phyloP scores from a whole-genome alignment of 495 filamentous ascomycete genomes.

The Hyaloscypha hepaticicola region DNA sequence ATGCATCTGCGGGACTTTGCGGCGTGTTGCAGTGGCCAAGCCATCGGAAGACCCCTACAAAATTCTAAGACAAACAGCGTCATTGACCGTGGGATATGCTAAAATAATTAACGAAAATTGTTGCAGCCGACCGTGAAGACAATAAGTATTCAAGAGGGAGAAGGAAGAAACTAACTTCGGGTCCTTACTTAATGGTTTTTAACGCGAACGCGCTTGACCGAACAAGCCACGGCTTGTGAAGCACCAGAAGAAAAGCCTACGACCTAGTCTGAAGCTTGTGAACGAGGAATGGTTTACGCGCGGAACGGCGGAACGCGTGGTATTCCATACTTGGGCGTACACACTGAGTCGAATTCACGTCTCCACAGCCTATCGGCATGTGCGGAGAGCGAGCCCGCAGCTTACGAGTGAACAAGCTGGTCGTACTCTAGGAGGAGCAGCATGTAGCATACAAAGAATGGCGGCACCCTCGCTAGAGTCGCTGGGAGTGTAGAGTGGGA shows the following conservation, averaged over 20 bases:
- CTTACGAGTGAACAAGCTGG: neutral
- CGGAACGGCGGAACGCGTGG: neutral
- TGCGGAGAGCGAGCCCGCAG: neutral
- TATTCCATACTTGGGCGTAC: neutral
- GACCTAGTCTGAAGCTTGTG: neutral
- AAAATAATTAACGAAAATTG: neutral
- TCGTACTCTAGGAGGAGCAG: neutral
- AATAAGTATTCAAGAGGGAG: neutral
- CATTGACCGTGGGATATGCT: constrained; percentile 1
- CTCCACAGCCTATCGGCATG: neutral
- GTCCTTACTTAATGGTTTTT: too few relatives aligned
- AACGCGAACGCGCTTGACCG: too few relatives aligned
- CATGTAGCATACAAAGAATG: neutral
- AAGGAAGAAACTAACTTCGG: neutral
- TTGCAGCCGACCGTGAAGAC: neutral
- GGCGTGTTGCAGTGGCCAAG: neutral
- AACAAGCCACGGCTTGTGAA: neutral
- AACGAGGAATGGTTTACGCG: neutral
- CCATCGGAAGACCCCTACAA: neutral
- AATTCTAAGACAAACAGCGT: constrained; percentile 21
- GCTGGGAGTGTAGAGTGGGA: neutral
- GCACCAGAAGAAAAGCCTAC: neutral
- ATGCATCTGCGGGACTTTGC: neutral
- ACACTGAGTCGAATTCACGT: neutral
- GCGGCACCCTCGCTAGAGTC: too few relatives aligned